Percentiles rank a stretch among this genome's conserved stretches.
These are phyloP conservation scores for Tripidium arundinaceum DNA, from an alignment of 202 grass and related monocot species.

Conservation along the genomic window DNA sequence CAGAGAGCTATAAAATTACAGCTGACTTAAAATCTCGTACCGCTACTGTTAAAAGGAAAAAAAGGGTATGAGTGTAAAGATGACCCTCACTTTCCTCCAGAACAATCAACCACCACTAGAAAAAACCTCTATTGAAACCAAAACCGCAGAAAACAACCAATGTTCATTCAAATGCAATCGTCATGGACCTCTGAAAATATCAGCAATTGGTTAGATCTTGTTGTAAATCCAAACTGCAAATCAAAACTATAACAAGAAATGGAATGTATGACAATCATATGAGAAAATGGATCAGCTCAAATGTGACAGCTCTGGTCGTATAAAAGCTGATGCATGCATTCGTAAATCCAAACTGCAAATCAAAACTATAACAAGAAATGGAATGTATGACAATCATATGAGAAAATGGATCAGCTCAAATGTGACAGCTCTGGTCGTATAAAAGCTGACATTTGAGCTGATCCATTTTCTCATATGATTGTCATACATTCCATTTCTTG, in stretches of 20 bases:
- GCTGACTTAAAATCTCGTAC: not conserved
- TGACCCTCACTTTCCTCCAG: not conserved
- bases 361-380: not conserved
- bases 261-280: not conserved
- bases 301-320: not conserved
- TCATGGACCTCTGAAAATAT: not conserved
- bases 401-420: not conserved
- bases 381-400: not conserved
- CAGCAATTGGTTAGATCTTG: not conserved
- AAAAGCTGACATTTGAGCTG: constrained; percentile 1
- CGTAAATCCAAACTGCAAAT: not conserved
- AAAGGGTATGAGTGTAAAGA: not conserved
- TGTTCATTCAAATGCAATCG: not conserved
- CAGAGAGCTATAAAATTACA: not conserved
- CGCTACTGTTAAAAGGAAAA: not conserved
- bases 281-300: not conserved
- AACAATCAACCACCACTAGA: not conserved
- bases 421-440: not conserved
- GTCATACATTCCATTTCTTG: not conserved
- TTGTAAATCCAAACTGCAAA: not conserved
- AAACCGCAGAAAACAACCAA: not conserved
- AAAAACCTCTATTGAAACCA: not conserved
- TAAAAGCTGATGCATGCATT: not conserved
- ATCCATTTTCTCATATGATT: not conserved
- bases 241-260: not conserved